Conservation (phyloP, 768 basidiomycete genomes). For the Cystofilobasidium bisporidii region DNA sequence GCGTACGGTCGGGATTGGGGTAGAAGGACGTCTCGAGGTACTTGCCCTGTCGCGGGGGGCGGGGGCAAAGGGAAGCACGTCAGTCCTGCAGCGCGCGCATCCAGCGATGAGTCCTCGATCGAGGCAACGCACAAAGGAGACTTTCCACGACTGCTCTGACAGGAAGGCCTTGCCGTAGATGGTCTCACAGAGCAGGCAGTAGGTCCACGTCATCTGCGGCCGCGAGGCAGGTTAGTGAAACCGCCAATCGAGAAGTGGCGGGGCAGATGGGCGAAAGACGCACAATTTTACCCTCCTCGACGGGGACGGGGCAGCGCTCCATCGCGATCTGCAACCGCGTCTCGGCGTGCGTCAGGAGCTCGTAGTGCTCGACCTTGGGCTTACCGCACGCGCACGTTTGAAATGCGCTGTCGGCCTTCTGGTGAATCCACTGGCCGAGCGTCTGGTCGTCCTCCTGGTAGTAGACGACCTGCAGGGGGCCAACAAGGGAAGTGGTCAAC, state of each 20-base stretch:
- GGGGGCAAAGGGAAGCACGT: constrained; percentile 57
- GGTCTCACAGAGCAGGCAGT: constrained; percentile 56
- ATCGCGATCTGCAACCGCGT: constrained; percentile 71
- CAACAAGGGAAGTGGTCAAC: neutral
- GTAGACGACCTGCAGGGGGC: constrained; percentile 43
- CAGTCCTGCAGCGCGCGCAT: neutral
- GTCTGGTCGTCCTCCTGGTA: constrained; percentile 79
- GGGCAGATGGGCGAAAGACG: neutral
- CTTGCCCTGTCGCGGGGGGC: constrained; percentile 86
- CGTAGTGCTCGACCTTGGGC: constrained; percentile 52
- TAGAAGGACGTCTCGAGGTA: constrained; percentile 95
- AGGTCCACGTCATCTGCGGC: constrained; percentile 65
- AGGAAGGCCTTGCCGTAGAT: constrained; percentile 15
- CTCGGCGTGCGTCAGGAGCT: constrained; percentile 82
- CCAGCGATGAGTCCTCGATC: no score
- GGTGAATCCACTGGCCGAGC: constrained; percentile 83
- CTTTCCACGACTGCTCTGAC: constrained; percentile 20
- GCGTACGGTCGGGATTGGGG: constrained; percentile 70
- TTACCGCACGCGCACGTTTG: constrained; percentile 56
- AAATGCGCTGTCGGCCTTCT: constrained; percentile 46
- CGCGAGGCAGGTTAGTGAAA: no score
- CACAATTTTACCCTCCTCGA: constrained; percentile 52
- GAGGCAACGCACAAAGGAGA: constrained; percentile 5
- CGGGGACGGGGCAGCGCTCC: constrained; percentile 52
- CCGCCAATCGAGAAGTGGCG: neutral